Base-by-base conservation (phyloP, 1,139 yeast genomes). In the Yamadazyma triangularis region DNA sequence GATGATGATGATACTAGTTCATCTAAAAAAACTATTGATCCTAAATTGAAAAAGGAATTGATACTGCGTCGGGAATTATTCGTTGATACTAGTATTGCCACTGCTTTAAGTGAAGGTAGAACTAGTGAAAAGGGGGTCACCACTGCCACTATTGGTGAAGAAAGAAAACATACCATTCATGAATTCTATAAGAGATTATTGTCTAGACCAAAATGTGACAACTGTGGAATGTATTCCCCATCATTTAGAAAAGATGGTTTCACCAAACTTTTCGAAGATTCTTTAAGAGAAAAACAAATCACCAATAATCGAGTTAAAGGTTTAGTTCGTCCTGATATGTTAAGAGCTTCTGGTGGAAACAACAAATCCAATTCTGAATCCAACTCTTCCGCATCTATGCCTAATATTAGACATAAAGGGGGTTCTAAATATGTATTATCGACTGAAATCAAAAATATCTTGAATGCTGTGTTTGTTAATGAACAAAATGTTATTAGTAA, bases 191-290 rank as follows among this genome's bases (percentile, higher is more conserved):
- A 73, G 48, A 74, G 75, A 45, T 62, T 88, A 34, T 64, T 86
- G 44, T 61, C 81, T 30, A 78, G 96, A 58, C 80, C 87, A 35
- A 84, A 80, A 58, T 93, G 99, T 74, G 94, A 85, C 51, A 88
- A 88, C 58, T 93, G 99, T 73, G 86, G 88, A 29, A 85, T 89
- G 95, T 85, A 72, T 57, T 87, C 96, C 26, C 97, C 98, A 33
- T 70, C 81, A 26, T 91, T 81, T 69, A 78, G 98, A 65, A 91
- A 89, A 53, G 98, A 93, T 55, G 98, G 98, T 1, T 84, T 79
- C 52, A 77, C 91, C 37, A 93, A 93, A 64, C 78, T 93, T 41
- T 93, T 93, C 48, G 97, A 91, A 62, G 80, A 80, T 42, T 79
- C 94, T 5, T 70, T 93, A 47, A 73, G 73, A 32, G 95, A 85